Base-by-base conservation (phyloP, 139 green algal species). In the Chlamydomonas asymmetrica region DNA sequence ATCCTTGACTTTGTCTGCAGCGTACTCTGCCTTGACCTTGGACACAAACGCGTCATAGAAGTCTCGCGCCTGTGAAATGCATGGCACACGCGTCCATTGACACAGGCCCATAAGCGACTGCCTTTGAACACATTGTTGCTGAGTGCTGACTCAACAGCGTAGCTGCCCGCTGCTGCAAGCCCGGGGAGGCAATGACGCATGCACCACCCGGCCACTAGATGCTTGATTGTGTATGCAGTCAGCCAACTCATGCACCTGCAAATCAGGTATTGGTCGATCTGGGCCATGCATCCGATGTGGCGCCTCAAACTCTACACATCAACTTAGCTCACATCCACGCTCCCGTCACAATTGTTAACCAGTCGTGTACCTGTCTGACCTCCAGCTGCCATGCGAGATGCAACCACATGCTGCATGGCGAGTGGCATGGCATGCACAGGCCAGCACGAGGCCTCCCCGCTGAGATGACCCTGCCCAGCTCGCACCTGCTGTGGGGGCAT, bases 1-100 rank as follows among this genome's bases (percentile, higher is more conserved):
- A 74, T 86, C 80, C 40, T 86, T 81, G 35, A 86, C 75, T 5
- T 66, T 65, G 1, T 74, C 74, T n/a, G 57, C 8, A n/a, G 32
- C 22, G 61, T 86, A 86, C 50, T 75, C 68, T 13, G 34, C 37
- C 45, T 61, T 60, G 29, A 83, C 66, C 16, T 40, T 40, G n/a
- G 66, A 45, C 50, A 85, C 67, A 54, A 85, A 74, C 35, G 66
- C 29, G 4, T 64, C 37, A 40, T 86, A 86, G 4, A 79, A 40
- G 2, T 80, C 76, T 10, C 52, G 52, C 0, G 80, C 80, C 71
- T 81, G 63, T 2, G 29, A 10, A 35, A 34, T 3, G 52, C 3
- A 8, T 34, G 8, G 2, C 1, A 8, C 10, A 2, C 34, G n/a
- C n/a, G n/a, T n/a, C n/a, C n/a, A n/a, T n/a, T n/a, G n/a, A n/a